phyloP scores from a whole-genome alignment of 2,329 filamentous ascomycete species.

The Emmonsiellopsis sp. region DNA sequence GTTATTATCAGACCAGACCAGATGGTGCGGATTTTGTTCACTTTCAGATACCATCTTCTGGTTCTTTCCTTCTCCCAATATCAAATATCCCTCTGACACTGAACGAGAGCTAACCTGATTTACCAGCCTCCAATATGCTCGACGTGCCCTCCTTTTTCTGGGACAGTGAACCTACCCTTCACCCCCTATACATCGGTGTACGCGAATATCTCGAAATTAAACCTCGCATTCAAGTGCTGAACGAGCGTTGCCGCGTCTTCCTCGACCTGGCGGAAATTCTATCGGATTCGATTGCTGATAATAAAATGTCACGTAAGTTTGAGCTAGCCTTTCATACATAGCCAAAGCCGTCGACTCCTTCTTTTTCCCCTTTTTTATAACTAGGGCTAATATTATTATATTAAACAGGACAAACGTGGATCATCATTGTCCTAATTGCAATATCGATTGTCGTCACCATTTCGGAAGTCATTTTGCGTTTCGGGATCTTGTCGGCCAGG shows the following conservation, averaged over 20 bases:
- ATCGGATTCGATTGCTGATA: conserved; percentile 81
- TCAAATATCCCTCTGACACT: no score
- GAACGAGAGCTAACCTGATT: not conserved
- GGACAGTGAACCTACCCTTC: conserved; percentile 90
- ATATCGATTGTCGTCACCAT: conserved; percentile 86
- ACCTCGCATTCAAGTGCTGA: conserved; percentile 88
- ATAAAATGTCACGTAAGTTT: conserved; percentile 70
- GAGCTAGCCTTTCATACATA: not conserved
- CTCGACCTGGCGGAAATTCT: conserved; percentile 92
- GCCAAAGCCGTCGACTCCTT: not conserved
- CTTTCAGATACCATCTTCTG: no score
- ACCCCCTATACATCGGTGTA: conserved; percentile 87
- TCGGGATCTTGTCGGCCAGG: conserved; percentile 54
- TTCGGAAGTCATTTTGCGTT: conserved; percentile 78
- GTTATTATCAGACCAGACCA: conserved; percentile 23
- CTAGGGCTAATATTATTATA: not conserved
- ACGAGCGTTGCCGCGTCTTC: conserved; percentile 93
- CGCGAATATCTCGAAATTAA: conserved; percentile 98
- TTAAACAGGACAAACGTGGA: conserved; percentile 71
- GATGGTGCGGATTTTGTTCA: no score
- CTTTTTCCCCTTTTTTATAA: not conserved
- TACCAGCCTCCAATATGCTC: conserved; percentile 78
- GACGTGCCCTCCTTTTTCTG: conserved; percentile 97
- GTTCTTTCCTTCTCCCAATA: no score
- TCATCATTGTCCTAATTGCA: conserved; percentile 88